These are phyloP conservation scores for Xylaria sp. DNA, from an alignment of 2,329 filamentous ascomycete genomes.

Conservation along the genomic window DNA sequence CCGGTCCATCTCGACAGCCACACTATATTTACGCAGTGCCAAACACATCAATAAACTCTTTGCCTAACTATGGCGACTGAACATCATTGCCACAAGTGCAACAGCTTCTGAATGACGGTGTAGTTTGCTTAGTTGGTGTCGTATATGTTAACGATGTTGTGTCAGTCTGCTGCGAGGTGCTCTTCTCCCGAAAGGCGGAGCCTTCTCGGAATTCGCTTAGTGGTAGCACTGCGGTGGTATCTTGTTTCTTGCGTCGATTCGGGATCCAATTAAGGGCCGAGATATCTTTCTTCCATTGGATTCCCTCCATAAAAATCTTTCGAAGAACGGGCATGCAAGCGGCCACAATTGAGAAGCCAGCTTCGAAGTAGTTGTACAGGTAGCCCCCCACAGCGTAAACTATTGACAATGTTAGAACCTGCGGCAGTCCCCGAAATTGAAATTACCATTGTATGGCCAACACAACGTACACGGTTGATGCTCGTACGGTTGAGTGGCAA, in stretches of 20 bases:
- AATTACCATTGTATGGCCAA: neutral
- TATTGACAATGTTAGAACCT: constrained; percentile 14
- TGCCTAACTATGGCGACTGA: neutral
- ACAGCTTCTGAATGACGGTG: neutral
- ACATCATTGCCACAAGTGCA: neutral
- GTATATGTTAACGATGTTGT: neutral
- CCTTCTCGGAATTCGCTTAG: constrained; percentile 1
- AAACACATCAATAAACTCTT: neutral
- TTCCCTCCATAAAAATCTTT: constrained; percentile 23
- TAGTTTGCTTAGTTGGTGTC: neutral
- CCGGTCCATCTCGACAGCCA: neutral
- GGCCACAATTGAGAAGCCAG: constrained; percentile 25
- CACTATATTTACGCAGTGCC: neutral
- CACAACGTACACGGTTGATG: constrained; percentile 20
- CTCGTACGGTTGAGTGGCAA: neutral
- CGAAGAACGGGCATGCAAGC: constrained; percentile 29
- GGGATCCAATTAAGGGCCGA: neutral
- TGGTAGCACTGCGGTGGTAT: neutral
- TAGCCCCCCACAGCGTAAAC: constrained; percentile 25
- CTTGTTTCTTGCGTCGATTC: constrained; percentile 2
- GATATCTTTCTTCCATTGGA: constrained; percentile 17
- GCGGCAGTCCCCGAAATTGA: neutral
- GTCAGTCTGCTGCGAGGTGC: constrained; percentile 5
- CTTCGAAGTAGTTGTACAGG: constrained; percentile 31
- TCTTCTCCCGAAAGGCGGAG: neutral